Conservation (phyloP, 805 yeast genomes). For the Myxozyma mucilagina region DNA sequence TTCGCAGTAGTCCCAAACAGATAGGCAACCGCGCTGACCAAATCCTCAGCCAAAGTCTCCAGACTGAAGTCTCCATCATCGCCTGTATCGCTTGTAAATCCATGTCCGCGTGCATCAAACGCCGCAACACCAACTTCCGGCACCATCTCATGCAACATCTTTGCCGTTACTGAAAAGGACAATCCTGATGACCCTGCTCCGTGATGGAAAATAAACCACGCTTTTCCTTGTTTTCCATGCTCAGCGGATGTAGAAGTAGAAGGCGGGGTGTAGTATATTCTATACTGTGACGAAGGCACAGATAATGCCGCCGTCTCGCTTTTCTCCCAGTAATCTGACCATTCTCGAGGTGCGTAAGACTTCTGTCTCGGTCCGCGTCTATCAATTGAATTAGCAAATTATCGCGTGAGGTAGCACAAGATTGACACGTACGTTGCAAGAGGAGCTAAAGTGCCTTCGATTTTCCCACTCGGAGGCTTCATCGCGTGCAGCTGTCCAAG, state of each 20-base stretch:
- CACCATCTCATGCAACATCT: slow-evolving; percentile 27
- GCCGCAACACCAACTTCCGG: slow-evolving; percentile 61
- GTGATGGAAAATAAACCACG: slow-evolving; percentile 73
- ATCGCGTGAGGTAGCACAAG: too few species aligned
- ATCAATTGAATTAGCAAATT: neutral
- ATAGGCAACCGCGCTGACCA: slow-evolving; percentile 48
- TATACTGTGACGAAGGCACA: neutral
- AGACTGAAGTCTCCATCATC: slow-evolving; percentile 47
- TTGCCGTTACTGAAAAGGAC: slow-evolving; percentile 56
- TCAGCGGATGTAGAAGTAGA: neutral
- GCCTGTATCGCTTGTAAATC: slow-evolving; percentile 45
- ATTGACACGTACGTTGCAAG: too few species aligned
- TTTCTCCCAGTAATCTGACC: slow-evolving; percentile 9
- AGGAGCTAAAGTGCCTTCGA: too few species aligned
- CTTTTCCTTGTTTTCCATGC: too few species aligned
- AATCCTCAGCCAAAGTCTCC: slow-evolving; percentile 59
- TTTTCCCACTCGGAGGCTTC: too few species aligned
- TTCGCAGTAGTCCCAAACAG: slow-evolving; percentile 39
- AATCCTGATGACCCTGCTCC: slow-evolving; percentile 93
- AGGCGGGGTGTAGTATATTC: slow-evolving; percentile 16
- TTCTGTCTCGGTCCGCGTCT: slow-evolving; percentile 1
- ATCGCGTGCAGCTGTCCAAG: too few species aligned
- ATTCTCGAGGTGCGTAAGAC: neutral
- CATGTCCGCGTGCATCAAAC: slow-evolving; percentile 88
- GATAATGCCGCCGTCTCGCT: neutral